Evolutionary conservation across 176 grass and related monocot genomes (phyloP), one percentile per base, ranked within the genome.

Genomic region (Phragmites australis): DNA sequence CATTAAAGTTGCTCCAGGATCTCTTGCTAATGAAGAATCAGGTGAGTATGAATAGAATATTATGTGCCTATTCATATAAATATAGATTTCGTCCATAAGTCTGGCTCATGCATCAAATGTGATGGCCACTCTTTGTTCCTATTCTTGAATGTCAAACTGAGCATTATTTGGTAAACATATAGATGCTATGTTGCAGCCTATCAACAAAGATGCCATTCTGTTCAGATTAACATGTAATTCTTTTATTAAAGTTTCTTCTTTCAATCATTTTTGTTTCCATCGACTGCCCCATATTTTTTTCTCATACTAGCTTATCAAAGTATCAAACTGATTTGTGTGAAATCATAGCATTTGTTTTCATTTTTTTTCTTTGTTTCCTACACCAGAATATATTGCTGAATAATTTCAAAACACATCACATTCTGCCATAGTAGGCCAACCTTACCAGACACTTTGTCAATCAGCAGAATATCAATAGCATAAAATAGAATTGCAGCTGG

Each of bases 1-100:
- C 82, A 99, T 99, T 39, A 93, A 78, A 81, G 96, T 95, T 77
- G 85, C 96, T 51, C 92, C 92, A 47, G 96, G 96, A 14, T 99
- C 96, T 68, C 92, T 93, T 86, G 90, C 88, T 78, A 89, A 95
- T 79, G 96, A 99, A 86, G 88, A 93, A 84, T 81, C 92, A 87
- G 92, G 96, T 99, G 63, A 2, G 50, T 29, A 52, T 37, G 26
- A 13, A 31, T 47, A 21, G 12, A 63, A 21, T 72, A 32, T 72
- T 21, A 32, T 51, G 45, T 51, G 34, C 2, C 34, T 37, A 37
- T 48, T 53, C 1, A 41, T 67, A 29, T 58, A 51, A 27, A 43
- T 19, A 27, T 76, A 44, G 3, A 13, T 50, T 75, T 49, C 2
- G 8, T 16, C 9, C 52, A 87, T 61, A 68, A 57, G 50, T 76